Evolutionary conservation across 768 basidiomycete species (phyloP), one percentile per base, ranked within the genome.

Genomic region (Calocybe cyanea): DNA sequence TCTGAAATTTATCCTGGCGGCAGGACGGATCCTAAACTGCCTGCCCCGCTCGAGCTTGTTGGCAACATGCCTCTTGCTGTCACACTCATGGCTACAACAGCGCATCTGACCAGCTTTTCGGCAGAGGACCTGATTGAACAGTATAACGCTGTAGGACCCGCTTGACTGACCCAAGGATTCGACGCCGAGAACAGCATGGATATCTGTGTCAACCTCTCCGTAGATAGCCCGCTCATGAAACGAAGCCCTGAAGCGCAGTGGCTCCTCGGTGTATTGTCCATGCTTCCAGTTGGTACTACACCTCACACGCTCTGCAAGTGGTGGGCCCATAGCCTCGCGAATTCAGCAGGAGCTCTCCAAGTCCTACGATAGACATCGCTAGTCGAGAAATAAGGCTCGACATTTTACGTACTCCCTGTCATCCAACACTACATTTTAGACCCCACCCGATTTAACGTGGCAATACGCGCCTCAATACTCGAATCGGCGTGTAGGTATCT

Each of bases 1-100:
- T 33, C 45, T 13, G 46, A 45, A 13, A 49, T 60, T n/a, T 37
- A 60, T 39, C 53, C 55, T 11, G 42, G 38, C 23, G 53, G 60
- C 8, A 46, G 49, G 4, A 38, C 44, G 25, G 52, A 58, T 19
- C 50, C 54, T 14, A 57, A 56, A 13, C 51, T 66, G 8, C 53
- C 54, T 38, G 34, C 32, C 1, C 43, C 65, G 2, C 42, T 66
- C 19, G 39, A 48, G 1, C 48, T 46, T 2, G 38, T 69, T 17
- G 62, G 57, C 10, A 38, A 57, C 42, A 55, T 68, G 40, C 67
- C 69, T 23, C 51, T 64, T 36, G 67, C 67, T 4, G 52, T 70
- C 19, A 64, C 59, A 14, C 52, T 70, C 4, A 57, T 69, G 56
- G 68, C 68, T 6, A 57, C 56, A 19, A 19, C 42, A 7, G 53